A percentile compares a stretch with the other conserved stretches of the same genome.
These are phyloP conservation scores for Hypoxylon crocopeplum DNA, from an alignment of 495 filamentous ascomycete genomes.

Conservation along the genomic window DNA sequence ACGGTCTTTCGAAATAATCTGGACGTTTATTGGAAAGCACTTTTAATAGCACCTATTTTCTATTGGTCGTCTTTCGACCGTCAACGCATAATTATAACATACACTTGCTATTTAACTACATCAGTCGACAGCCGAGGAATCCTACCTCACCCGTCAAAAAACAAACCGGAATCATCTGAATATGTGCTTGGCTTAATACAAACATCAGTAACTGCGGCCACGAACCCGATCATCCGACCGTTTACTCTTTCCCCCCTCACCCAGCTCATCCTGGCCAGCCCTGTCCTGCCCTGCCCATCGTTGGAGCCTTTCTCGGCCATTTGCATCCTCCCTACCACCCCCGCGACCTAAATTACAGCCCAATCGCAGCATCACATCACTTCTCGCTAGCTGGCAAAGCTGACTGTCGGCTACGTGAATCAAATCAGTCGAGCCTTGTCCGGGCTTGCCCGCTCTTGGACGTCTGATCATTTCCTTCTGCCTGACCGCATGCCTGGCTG, in stretches of 20 bases:
- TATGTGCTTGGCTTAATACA: too few species aligned
- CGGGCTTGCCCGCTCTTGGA: slow-evolving; percentile 6
- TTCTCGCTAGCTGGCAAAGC: slow-evolving; percentile 1
- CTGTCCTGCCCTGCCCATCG: background rate
- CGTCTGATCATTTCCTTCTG: slow-evolving; percentile 26
- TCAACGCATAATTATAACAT: too few species aligned
- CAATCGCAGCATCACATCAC: slow-evolving; percentile 24
- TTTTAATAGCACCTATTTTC: too few species aligned
- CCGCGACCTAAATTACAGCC: slow-evolving; percentile 10
- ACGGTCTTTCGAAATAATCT: too few species aligned
- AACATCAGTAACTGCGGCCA: too few species aligned
- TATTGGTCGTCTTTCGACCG: too few species aligned
- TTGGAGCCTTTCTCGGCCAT: slow-evolving; percentile 19
- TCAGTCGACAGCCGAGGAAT: too few species aligned
- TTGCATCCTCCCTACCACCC: slow-evolving; percentile 12
- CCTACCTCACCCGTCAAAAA: too few species aligned
- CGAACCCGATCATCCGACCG: too few species aligned
- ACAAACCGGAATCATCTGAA: too few species aligned
- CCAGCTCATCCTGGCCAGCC: background rate
- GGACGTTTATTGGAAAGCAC: too few species aligned
- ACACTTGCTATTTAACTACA: too few species aligned
- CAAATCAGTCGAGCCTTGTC: slow-evolving; percentile 24
- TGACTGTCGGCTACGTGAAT: slow-evolving; percentile 17
- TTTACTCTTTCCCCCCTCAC: background rate
- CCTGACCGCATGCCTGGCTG: slow-evolving; percentile 32